Conservation (phyloP, 108 stramenopile species). For the Conticribra weissflogii region DNA sequence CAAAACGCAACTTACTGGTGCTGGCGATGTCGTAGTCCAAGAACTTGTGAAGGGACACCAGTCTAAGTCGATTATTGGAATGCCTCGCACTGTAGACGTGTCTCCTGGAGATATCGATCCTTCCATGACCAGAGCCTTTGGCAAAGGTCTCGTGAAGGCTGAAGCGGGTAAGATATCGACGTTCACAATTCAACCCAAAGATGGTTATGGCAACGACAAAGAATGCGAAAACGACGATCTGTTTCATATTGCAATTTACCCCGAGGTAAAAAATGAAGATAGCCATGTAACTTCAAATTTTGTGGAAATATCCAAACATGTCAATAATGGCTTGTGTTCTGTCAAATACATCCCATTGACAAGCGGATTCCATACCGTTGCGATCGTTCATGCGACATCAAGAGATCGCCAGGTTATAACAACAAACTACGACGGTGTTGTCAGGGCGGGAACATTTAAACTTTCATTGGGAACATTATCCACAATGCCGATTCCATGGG, state of each 20-base stretch:
- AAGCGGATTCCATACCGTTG: slow-evolving; percentile 67
- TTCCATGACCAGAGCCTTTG: slow-evolving; percentile 56
- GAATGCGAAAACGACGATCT: slow-evolving; percentile 48
- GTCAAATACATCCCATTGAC: slow-evolving; percentile 56
- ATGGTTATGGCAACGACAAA: slow-evolving; percentile 69
- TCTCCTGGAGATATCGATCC: slow-evolving; percentile 56
- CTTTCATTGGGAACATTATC: slow-evolving; percentile 33
- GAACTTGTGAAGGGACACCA: slow-evolving; percentile 40
- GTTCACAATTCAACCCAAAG: slow-evolving; percentile 77
- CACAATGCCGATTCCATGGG: slow-evolving; percentile 61
- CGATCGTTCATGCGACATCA: slow-evolving; percentile 43
- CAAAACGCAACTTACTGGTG: slow-evolving; percentile 36
- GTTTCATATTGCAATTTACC: slow-evolving; percentile 54
- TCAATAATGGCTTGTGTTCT: slow-evolving; percentile 49
- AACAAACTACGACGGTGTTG: slow-evolving; percentile 41
- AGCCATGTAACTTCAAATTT: slow-evolving; percentile 15
- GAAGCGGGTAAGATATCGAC: slow-evolving; percentile 55
- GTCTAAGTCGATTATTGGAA: slow-evolving; percentile 52
- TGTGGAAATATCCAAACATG: too few relatives aligned
- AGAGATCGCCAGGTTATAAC: slow-evolving; percentile 59
- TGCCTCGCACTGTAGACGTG: slow-evolving; percentile 56
- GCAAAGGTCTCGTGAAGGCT: slow-evolving; percentile 60
- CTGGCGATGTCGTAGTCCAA: slow-evolving; percentile 31
- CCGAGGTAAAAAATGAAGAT: slow-evolving; percentile 25
- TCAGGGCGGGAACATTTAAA: slow-evolving; percentile 53